Conservation (phyloP, 129 eudicot genomes). For the Artemisia tridentata region DNA sequence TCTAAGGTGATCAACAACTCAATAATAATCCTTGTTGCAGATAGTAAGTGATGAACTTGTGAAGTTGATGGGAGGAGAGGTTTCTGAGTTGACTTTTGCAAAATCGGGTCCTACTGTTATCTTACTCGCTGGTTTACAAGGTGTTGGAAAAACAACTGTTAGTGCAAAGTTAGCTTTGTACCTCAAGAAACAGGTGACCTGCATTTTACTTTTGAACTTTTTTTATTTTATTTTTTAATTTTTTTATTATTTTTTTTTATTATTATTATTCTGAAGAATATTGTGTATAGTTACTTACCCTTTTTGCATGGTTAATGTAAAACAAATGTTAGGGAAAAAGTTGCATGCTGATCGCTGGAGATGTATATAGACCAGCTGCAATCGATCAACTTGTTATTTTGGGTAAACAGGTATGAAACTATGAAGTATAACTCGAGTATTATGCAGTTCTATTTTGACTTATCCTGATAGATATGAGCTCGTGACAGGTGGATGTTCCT, state of each 20-base stretch:
- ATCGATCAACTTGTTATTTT: conserved; percentile 91
- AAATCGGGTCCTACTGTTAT: conserved; percentile 86
- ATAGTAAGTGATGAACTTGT: conserved; percentile 90
- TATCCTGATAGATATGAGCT: conserved; percentile 29
- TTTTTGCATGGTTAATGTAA: conserved; percentile 18
- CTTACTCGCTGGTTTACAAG: conserved; percentile 93
- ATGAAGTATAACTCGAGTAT: not conserved
- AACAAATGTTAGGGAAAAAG: conserved; percentile 70
- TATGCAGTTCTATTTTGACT: conserved; percentile 7
- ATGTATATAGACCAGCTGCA: conserved; percentile 98
- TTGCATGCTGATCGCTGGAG: conserved; percentile 99
- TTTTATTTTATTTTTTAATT: not conserved
- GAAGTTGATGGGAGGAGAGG: conserved; percentile 96
- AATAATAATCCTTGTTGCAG: conserved; percentile 38
- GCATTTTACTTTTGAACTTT: conserved; percentile 1
- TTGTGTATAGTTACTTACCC: conserved; percentile 15
- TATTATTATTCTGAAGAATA: not conserved
- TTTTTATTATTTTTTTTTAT: too few species aligned
- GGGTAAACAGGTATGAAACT: conserved; percentile 69
- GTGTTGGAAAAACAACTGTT: conserved; percentile 98
- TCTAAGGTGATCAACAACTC: not conserved
- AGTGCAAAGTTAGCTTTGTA: conserved; percentile 86
- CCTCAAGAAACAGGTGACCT: conserved; percentile 80
- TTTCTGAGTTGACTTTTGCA: conserved; percentile 74
- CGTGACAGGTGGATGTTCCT: conserved; percentile 86